These are phyloP conservation scores for Mucor racemosus DNA, from an alignment of 371 early-diverging fungal genomes.

Conservation along the genomic window DNA sequence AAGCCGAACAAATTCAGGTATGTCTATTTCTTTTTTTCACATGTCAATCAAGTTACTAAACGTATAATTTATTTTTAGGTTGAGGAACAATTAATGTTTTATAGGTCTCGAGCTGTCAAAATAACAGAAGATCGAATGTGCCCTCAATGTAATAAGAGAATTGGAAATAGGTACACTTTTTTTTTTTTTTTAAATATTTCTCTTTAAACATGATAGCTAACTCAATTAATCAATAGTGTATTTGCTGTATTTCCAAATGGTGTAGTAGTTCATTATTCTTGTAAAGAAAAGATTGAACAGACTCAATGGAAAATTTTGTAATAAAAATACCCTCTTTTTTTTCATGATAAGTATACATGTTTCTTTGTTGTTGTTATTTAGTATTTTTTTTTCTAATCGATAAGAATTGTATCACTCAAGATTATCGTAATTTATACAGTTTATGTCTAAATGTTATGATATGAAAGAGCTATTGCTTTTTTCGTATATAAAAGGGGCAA, in stretches of 20 bases:
- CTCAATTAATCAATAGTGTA: slow-evolving; percentile 46
- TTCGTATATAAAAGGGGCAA: slow-evolving; percentile 10
- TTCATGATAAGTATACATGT: slow-evolving; percentile 1
- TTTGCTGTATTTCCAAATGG: slow-evolving; percentile 81
- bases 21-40: not conserved
- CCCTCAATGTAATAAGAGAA: slow-evolving; percentile 78
- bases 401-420: slow-evolving; percentile 10
- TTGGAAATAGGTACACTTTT: slow-evolving; percentile 69
- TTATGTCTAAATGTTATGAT: not conserved
- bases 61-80: slow-evolving; percentile 44
- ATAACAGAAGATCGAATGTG: slow-evolving; percentile 85
- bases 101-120: slow-evolving; percentile 68
- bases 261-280: slow-evolving; percentile 78
- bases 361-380: slow-evolving; percentile 3
- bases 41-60: too few species aligned
- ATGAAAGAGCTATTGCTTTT: not conserved
- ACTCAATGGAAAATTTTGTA: slow-evolving; percentile 50
- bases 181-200: not conserved
- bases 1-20: slow-evolving; percentile 75
- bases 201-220: not conserved
- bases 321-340: slow-evolving; percentile 18
- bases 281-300: slow-evolving; percentile 69
- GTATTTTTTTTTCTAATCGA: slow-evolving; percentile 8
- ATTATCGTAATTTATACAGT: slow-evolving; percentile 1
- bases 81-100: slow-evolving; percentile 70